Conservation (phyloP, 805 yeast species). For the Starmerella khaoyaiensis region DNA sequence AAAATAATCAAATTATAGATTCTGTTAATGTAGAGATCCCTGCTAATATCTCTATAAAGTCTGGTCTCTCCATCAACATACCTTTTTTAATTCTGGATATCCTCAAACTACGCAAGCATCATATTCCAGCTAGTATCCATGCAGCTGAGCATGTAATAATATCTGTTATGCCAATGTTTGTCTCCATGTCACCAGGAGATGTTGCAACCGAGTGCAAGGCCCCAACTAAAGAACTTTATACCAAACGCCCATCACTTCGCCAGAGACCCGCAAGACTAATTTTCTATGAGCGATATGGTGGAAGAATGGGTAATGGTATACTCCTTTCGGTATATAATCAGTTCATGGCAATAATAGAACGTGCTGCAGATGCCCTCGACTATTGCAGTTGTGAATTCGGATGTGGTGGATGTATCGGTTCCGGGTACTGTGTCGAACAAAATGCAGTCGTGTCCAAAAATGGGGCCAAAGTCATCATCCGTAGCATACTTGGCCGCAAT, state of each 20-base stretch:
- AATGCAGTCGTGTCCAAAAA: conserved; percentile 76
- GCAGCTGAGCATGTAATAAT: conserved; percentile 88
- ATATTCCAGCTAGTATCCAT: conserved; percentile 85
- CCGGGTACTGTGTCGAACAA: conserved; percentile 66
- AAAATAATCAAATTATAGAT: conserved; percentile 67
- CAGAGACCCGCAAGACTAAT: conserved; percentile 78
- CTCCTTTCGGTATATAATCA: conserved; percentile 69
- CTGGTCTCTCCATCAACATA: conserved; percentile 88
- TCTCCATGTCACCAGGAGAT: conserved; percentile 55
- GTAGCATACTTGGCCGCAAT: conserved; percentile 44
- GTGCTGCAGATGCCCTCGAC: conserved; percentile 45
- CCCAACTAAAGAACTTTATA: conserved; percentile 80
- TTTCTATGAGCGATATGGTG: conserved; percentile 75
- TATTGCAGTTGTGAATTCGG: conserved; percentile 53
- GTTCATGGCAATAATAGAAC: conserved; percentile 49
- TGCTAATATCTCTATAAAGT: conserved; percentile 52
- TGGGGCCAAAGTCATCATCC: conserved; percentile 62
- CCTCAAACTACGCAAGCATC: conserved; percentile 45
- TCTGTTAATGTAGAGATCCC: conserved; percentile 88
- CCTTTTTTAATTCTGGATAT: conserved; percentile 51
- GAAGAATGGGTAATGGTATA: conserved; percentile 66
- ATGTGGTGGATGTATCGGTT: conserved; percentile 79
- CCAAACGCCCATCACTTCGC: conserved; percentile 54
- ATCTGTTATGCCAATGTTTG: conserved; percentile 59
- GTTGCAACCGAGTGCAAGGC: conserved; percentile 91